phyloP scores from a whole-genome alignment of 208 protist species.

The Acanthamoeba culbertsoni region DNA sequence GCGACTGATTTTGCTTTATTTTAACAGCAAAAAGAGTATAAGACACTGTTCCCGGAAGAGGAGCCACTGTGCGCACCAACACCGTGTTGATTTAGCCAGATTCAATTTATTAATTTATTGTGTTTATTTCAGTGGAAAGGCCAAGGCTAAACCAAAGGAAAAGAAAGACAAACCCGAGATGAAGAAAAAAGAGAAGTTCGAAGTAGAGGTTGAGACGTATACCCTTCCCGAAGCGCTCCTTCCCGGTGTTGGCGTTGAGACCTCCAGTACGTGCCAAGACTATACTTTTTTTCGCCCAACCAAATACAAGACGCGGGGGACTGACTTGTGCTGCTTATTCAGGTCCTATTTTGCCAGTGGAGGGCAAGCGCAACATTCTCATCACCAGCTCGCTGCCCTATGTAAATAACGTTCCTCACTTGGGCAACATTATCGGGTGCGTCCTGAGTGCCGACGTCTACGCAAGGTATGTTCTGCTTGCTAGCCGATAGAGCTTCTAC shows the following conservation, averaged over 20 bases:
- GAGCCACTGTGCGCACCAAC: neutral
- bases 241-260: neutral
- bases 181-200: constrained; percentile 40
- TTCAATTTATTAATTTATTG: neutral
- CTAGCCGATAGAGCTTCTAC: too few relatives aligned
- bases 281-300: too few relatives aligned
- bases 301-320: neutral
- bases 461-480: constrained; percentile 74
- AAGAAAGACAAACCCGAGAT: constrained; percentile 31
- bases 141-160: constrained; percentile 51
- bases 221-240: constrained; percentile 11
- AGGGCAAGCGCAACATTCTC: constrained; percentile 84
- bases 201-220: neutral
- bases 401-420: constrained; percentile 90
- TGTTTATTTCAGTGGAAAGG: neutral
- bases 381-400: constrained; percentile 88
- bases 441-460: constrained; percentile 87
- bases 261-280: neutral
- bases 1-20: neutral
- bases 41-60: neutral
- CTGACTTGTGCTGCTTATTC: neutral
- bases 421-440: constrained; percentile 90
- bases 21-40: constrained; percentile 53
- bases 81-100: neutral
- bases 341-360: constrained; percentile 53